Percentiles rank a stretch among this genome's conserved stretches.
phyloP scores from a whole-genome alignment of 2,329 filamentous ascomycete species.

The Didymosphaeria variabile region DNA sequence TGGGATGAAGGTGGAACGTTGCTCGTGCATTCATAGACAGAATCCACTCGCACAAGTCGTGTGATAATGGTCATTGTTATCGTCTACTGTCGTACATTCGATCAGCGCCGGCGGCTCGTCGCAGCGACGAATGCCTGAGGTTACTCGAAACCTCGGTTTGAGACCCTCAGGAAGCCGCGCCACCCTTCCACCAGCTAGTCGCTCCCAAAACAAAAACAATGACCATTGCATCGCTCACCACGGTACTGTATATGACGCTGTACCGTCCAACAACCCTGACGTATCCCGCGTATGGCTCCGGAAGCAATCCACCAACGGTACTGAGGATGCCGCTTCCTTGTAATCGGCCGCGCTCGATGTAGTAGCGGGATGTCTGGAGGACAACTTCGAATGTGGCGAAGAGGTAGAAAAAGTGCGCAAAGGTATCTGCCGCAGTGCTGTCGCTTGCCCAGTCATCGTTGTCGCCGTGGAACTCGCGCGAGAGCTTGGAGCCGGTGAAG shows the following conservation, averaged over 20 bases:
- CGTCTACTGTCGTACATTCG: neutral
- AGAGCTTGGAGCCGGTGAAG: constrained; percentile 71
- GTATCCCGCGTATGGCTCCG: constrained; percentile 70
- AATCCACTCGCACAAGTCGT: neutral
- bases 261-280: constrained; percentile 71
- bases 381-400: constrained; percentile 80
- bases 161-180: constrained; percentile 34
- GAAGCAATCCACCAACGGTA: constrained; percentile 71
- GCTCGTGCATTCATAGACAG: neutral
- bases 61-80: neutral
- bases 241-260: constrained; percentile 74
- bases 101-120: neutral
- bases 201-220: constrained; percentile 78
- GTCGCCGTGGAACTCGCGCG: constrained; percentile 50
- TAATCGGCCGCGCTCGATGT: constrained; percentile 69
- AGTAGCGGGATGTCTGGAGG: constrained; percentile 75
- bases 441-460: constrained; percentile 43
- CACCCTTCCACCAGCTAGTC: constrained; percentile 59
- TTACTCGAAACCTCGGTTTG: neutral
- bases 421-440: constrained; percentile 50
- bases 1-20: neutral
- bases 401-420: constrained; percentile 75
- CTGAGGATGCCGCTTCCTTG: constrained; percentile 70
- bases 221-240: constrained; percentile 77
- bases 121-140: neutral